Percentiles rank a stretch among this genome's conserved stretches.
These are phyloP conservation scores for Hypomontagnella monticulosa DNA, from an alignment of 495 filamentous ascomycete species.

Conservation along the genomic window DNA sequence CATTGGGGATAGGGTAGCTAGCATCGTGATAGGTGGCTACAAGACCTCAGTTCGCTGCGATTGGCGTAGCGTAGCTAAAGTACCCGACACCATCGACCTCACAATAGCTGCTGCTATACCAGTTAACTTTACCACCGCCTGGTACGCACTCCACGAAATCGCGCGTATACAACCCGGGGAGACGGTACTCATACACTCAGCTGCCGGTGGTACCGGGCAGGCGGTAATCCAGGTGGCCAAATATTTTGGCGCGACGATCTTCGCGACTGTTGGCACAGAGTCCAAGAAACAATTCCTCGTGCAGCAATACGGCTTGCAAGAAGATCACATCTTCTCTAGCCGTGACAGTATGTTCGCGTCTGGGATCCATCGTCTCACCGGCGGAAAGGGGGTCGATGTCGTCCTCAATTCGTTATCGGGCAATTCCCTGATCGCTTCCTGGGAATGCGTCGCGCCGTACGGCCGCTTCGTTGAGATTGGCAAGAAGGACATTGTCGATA, in stretches of 20 bases:
- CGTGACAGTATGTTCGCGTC: slow-evolving; percentile 50
- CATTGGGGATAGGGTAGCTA: too few relatives aligned
- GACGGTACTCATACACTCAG: neutral
- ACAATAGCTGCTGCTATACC: neutral
- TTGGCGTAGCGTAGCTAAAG: too few relatives aligned
- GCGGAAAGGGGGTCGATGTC: slow-evolving; percentile 56
- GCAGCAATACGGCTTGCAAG: slow-evolving; percentile 55
- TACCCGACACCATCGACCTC: neutral
- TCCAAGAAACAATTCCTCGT: slow-evolving; percentile 60
- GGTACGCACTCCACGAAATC: neutral
- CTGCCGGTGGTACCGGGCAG: neutral
- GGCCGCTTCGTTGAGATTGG: slow-evolving; percentile 54
- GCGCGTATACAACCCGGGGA: neutral
- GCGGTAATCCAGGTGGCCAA: neutral
- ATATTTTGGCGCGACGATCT: slow-evolving; percentile 50
- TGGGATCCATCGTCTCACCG: slow-evolving; percentile 52
- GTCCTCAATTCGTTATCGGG: slow-evolving; percentile 61
- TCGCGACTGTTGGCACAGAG: slow-evolving; percentile 58
- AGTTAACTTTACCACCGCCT: neutral
- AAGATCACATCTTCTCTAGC: slow-evolving; percentile 61
- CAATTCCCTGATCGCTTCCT: slow-evolving; percentile 48
- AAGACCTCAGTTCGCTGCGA: too few relatives aligned
- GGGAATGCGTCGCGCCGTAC: slow-evolving; percentile 55
- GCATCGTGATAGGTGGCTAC: too few relatives aligned
- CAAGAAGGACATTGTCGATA: neutral